phyloP scores from a whole-genome alignment of 352 stramenopile genomes.

The Phytophthora uliginosa region DNA sequence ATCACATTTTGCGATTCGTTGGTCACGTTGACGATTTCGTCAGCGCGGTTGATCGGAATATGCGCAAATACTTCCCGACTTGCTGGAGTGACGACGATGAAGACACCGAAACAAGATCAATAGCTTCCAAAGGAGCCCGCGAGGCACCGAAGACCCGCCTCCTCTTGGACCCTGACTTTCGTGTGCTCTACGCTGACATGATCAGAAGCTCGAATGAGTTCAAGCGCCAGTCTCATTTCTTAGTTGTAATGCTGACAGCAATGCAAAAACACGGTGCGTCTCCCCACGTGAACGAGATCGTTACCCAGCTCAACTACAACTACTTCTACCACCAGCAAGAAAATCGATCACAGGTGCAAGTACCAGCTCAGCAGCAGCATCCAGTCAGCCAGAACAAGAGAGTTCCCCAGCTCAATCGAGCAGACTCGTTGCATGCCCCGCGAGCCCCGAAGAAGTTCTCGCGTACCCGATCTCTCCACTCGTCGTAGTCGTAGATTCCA shows the following conservation, averaged over 20 bases:
- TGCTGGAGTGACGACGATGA: slow-evolving; percentile 2
- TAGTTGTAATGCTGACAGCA: slow-evolving; percentile 77
- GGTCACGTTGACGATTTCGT: slow-evolving; percentile 64
- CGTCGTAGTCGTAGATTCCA: slow-evolving; percentile 2
- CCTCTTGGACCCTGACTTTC: slow-evolving; percentile 34
- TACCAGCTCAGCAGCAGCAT: slow-evolving; percentile 2
- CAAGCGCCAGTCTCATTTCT: slow-evolving; percentile 70
- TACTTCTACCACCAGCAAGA: slow-evolving; percentile 68
- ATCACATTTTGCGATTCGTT: slow-evolving; percentile 77
- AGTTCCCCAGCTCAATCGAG: slow-evolving; percentile 19
- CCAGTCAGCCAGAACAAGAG: slow-evolving; percentile 1
- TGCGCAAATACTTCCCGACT: slow-evolving; percentile 46
- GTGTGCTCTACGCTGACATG: slow-evolving; percentile 46
- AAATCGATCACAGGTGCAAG: slow-evolving; percentile 11
- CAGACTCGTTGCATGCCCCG: slow-evolving; percentile 21
- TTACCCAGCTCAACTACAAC: slow-evolving; percentile 86
- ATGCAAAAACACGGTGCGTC: slow-evolving; percentile 82
- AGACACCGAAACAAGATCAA: background rate
- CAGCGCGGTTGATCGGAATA: slow-evolving; percentile 55
- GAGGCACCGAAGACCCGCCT: slow-evolving; percentile 15
- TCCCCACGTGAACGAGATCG: slow-evolving; percentile 71
- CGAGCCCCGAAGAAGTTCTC: slow-evolving; percentile 23
- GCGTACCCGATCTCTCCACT: slow-evolving; percentile 18
- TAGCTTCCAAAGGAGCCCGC: background rate
- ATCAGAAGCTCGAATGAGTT: slow-evolving; percentile 59